These are phyloP conservation scores for Fraxinus latifolia DNA, from an alignment of 305 asterid species.

Conservation along the genomic window DNA sequence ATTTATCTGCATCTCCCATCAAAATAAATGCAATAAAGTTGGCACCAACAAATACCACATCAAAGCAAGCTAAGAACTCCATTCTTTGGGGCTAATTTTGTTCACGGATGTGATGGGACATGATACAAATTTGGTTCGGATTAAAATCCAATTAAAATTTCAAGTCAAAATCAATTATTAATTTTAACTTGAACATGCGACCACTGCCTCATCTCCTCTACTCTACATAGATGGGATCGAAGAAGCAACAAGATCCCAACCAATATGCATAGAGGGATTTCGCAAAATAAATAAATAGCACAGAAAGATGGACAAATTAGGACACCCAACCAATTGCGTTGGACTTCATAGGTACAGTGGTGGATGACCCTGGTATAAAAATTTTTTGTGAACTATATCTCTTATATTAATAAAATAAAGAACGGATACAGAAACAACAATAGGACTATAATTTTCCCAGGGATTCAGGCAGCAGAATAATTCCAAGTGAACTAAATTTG, in stretches of 20 bases:
- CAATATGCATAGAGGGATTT: not conserved
- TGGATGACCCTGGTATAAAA: not conserved
- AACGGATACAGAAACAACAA: not conserved
- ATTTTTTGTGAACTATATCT: not conserved
- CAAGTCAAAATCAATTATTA: too few species aligned
- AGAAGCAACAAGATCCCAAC: not conserved
- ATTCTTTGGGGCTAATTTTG: not conserved
- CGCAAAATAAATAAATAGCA: not conserved
- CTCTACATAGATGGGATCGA: not conserved
- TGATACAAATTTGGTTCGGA: not conserved
- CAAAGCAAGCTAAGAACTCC: constrained; percentile 3
- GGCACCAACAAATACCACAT: not conserved
- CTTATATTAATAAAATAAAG: not conserved
- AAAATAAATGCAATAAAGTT: constrained; percentile 6
- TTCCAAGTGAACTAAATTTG: too few species aligned
- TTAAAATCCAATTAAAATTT: too few species aligned
- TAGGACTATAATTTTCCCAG: not conserved
- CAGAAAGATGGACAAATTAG: not conserved
- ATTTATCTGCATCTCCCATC: not conserved
- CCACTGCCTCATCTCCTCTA: not conserved
- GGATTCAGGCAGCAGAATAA: not conserved
- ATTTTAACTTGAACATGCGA: too few species aligned
- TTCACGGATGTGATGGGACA: not conserved
- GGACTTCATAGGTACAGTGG: not conserved
- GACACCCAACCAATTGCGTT: not conserved